Evolutionary conservation across 108 stramenopile species (phyloP).

Genomic region (Pseudonitzschia pungens): DNA sequence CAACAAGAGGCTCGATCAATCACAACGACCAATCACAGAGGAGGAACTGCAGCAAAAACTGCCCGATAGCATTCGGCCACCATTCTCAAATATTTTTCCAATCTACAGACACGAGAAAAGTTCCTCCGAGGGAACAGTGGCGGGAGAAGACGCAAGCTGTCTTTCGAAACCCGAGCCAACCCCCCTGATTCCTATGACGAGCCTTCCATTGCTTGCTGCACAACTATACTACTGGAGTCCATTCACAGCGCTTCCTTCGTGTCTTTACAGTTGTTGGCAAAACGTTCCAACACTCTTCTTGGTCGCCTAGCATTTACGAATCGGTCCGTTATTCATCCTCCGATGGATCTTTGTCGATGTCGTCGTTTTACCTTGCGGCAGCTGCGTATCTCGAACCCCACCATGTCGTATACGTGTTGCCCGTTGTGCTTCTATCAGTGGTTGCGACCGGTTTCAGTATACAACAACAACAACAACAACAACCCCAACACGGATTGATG

Average conservation of each 20-base stretch:
- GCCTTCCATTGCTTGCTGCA: constrained; percentile 47
- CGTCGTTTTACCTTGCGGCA: constrained; percentile 50
- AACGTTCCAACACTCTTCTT: constrained; percentile 47
- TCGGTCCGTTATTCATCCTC: constrained; percentile 19
- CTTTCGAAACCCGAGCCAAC: background rate
- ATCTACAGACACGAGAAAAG: background rate
- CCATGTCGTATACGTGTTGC: constrained; percentile 46
- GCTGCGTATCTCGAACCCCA: constrained; percentile 56
- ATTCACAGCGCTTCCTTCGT: constrained; percentile 43
- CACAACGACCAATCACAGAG: constrained; percentile 23
- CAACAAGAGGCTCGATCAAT: background rate
- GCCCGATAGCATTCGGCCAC: constrained; percentile 32
- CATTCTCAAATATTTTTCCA: constrained; percentile 24
- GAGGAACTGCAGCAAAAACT: constrained; percentile 22
- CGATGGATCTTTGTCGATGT: constrained; percentile 17
- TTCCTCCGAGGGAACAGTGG: background rate
- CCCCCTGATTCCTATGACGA: constrained; percentile 31
- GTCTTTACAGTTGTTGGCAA: constrained; percentile 40
- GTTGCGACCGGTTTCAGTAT: constrained; percentile 1
- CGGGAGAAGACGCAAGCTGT: constrained; percentile 2
- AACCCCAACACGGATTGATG: background rate
- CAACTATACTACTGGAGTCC: constrained; percentile 59
- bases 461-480: no score
- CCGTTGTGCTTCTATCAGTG: constrained; percentile 27
- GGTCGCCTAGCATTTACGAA: constrained; percentile 40